Base-by-base conservation (phyloP, 179 eudicot species). In the Sideroxylon spinosum region DNA sequence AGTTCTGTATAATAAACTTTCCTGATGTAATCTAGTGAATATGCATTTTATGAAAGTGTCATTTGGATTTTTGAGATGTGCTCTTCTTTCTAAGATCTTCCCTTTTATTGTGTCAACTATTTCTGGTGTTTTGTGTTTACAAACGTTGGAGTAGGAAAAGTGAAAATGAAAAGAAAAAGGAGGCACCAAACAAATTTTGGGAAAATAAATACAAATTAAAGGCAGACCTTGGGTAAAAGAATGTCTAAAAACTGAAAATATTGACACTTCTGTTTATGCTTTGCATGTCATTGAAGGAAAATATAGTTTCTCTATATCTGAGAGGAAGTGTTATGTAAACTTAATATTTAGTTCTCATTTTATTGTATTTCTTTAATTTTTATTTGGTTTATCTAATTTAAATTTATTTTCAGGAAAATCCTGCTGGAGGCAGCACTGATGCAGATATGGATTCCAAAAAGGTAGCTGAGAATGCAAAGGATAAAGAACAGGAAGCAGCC, bases 391-490 rank as follows among this genome's bases (percentile, higher is more conserved):
- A 49, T 10, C 19, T 69, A 49, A 19, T 48, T 73, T 57, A 55
- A 37, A 13, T 52, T 71, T 10, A 29, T 69, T 44, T 77, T 52
- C 84, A 91, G 91, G 81, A 78, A 70, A 76, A 77, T 72, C 73
- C 70, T 71, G 82, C 68, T 49, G 79, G 44, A 64, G 87, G 49
- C 50, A 85, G 85, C 63, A 71, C 22, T 49, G 79, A 76, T 13
- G 14, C 68, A 73, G 88, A 73, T 79, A 77, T 66, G 20, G 86
- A 83, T 72, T 79, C 81, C 76, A 81, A 85, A 74, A 78, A 83
- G 67, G 81, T 28, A 46, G 80, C 74, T 71, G 75, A 59, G 53
- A 81, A 77, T 64, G 84, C 59, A 66, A 77, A 89, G 73, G 84
- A 76, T 25, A 64, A 79, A 68, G 80, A 57, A 37, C 86, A 86